A percentile compares a stretch with the other conserved stretches of the same genome.
phyloP scores from a whole-genome alignment of 768 basidiomycete genomes.

The Psilocybe tampanensis region DNA sequence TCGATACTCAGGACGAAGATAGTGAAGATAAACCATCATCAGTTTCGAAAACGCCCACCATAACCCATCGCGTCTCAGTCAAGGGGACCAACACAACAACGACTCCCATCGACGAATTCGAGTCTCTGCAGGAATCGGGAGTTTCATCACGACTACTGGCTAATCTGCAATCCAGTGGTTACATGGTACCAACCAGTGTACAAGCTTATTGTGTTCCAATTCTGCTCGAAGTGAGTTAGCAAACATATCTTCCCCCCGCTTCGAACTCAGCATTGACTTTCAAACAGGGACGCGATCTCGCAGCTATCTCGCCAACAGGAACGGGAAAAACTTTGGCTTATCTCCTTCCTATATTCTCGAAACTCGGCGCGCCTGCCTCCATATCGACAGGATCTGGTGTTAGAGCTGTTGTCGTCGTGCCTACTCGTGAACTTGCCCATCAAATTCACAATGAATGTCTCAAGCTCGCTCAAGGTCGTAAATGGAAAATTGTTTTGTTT shows the following conservation, averaged over 20 bases:
- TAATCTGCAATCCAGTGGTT: conserved; percentile 65
- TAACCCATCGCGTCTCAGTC: conserved; percentile 62
- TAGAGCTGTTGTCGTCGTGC: conserved; percentile 82
- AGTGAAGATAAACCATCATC: conserved; percentile 20
- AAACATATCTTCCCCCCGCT: conserved; percentile 5
- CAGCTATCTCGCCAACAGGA: conserved; percentile 96
- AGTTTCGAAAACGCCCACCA: neutral
- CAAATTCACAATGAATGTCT: conserved; percentile 93
- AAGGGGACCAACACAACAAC: conserved; percentile 79
- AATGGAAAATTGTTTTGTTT: conserved; percentile 82
- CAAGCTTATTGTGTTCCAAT: conserved; percentile 83
- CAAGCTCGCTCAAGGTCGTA: conserved; percentile 78
- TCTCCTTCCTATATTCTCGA: conserved; percentile 77
- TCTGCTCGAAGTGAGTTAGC: conserved; percentile 63
- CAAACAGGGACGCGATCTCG: conserved; percentile 75
- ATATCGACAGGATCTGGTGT: conserved; percentile 59
- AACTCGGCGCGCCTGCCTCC: conserved; percentile 56
- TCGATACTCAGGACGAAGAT: conserved; percentile 28
- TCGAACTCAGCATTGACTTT: neutral
- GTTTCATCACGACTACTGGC: conserved; percentile 61
- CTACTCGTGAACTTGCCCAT: conserved; percentile 93
- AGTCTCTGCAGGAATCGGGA: conserved; percentile 59
- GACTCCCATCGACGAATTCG: conserved; percentile 55
- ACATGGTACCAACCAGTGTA: conserved; percentile 74
- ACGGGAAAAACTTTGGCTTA: conserved; percentile 97